Conservation (phyloP, 495 filamentous ascomycete species). For the Friedmanniomyces endolithicus region DNA sequence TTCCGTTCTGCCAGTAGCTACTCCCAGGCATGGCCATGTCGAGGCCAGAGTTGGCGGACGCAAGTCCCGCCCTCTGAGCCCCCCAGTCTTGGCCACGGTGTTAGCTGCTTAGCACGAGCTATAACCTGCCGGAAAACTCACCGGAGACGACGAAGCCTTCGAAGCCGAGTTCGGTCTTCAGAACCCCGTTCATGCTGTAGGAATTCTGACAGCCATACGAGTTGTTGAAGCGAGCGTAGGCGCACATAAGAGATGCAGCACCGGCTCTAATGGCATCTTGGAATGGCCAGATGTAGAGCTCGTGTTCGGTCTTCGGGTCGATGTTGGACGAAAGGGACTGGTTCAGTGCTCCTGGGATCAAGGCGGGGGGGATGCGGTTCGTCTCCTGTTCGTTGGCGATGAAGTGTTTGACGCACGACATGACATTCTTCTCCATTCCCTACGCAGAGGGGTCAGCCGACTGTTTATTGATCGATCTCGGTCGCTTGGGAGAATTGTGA, state of each 20-base stretch:
- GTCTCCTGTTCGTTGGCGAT: slow-evolving; percentile 17
- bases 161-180: slow-evolving; percentile 24
- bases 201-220: slow-evolving; percentile 21
- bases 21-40: slow-evolving; percentile 72
- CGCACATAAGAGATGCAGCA: slow-evolving; percentile 19
- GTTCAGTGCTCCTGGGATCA: neutral
- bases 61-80: slow-evolving; percentile 60
- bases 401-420: slow-evolving; percentile 36
- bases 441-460: slow-evolving; percentile 15
- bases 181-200: slow-evolving; percentile 11
- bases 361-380: neutral
- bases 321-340: slow-evolving; percentile 15
- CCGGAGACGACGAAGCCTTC: slow-evolving; percentile 48
- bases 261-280: slow-evolving; percentile 17
- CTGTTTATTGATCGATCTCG: neutral
- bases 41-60: slow-evolving; percentile 57
- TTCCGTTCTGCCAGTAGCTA: slow-evolving; percentile 51
- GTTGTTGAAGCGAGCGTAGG: slow-evolving; percentile 18
- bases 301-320: slow-evolving; percentile 18
- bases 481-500: too few relatives aligned
- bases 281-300: slow-evolving; percentile 23
- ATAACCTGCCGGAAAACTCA: too few relatives aligned
- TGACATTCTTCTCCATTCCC: slow-evolving; percentile 43
- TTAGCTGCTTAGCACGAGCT: too few relatives aligned
- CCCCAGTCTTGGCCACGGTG: too few relatives aligned